phyloP scores from a whole-genome alignment of 768 basidiomycete genomes.

The Tricholoma hemisulphureum region DNA sequence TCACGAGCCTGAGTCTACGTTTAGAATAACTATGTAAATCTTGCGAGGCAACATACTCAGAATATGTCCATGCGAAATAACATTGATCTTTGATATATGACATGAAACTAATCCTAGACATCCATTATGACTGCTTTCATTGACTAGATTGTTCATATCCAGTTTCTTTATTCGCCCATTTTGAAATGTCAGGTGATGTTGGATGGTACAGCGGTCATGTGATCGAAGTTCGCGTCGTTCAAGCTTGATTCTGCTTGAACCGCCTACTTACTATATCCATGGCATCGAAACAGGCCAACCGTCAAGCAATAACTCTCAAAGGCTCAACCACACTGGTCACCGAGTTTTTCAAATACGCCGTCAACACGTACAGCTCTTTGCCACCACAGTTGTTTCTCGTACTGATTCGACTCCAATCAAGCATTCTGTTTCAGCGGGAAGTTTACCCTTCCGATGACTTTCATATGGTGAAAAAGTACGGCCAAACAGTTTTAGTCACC shows the following conservation, averaged over 20 bases:
- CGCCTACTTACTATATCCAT: constrained; percentile 21
- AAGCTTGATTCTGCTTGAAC: constrained; percentile 19
- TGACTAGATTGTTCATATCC: too few relatives aligned
- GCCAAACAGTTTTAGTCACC: constrained; percentile 91
- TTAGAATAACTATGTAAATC: too few relatives aligned
- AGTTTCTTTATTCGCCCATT: too few relatives aligned
- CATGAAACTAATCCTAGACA: too few relatives aligned
- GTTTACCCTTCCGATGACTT: constrained; percentile 99
- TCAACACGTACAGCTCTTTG: constrained; percentile 67
- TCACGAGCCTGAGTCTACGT: too few relatives aligned
- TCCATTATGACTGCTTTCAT: too few relatives aligned
- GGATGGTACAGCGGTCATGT: too few relatives aligned
- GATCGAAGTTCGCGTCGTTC: constrained; percentile 20
- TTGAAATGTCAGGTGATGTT: too few relatives aligned
- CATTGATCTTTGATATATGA: too few relatives aligned
- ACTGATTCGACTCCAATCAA: constrained; percentile 29
- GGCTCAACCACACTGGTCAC: constrained; percentile 92
- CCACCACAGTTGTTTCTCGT: background rate
- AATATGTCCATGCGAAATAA: too few relatives aligned
- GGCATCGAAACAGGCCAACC: constrained; percentile 51
- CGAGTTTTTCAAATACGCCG: constrained; percentile 99
- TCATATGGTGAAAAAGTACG: constrained; percentile 99
- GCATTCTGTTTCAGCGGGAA: constrained; percentile 94
- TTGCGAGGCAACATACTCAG: too few relatives aligned
- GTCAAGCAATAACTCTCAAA: constrained; percentile 89